These are phyloP conservation scores for Aristolochia fimbriata DNA, from an alignment of 164 flowering plant species.

Conservation along the genomic window DNA sequence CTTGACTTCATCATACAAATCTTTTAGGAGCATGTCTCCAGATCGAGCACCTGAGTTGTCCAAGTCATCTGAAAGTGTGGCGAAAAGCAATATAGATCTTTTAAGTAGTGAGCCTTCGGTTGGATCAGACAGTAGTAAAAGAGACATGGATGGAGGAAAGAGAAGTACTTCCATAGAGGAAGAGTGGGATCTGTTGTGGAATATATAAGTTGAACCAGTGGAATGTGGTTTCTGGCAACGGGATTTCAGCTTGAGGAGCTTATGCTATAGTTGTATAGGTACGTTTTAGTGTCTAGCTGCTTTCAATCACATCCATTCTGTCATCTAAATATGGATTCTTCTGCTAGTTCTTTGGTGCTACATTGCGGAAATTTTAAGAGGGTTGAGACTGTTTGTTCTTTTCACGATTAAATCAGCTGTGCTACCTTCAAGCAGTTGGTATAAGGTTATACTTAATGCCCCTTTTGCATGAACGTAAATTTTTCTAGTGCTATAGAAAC, in stretches of 20 bases:
- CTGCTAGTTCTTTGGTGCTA: too few relatives aligned
- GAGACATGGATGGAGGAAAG: constrained; percentile 5
- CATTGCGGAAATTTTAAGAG: too few relatives aligned
- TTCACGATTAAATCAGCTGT: too few relatives aligned
- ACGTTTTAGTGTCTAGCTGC: too few relatives aligned
- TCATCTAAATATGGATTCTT: too few relatives aligned
- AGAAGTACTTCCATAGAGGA: constrained; percentile 26
- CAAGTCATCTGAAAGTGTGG: constrained; percentile 12
- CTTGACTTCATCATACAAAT: constrained; percentile 53
- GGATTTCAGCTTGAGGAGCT: background rate
- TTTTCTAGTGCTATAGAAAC: too few relatives aligned
- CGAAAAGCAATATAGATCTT: constrained; percentile 14
- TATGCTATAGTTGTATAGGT: too few relatives aligned
- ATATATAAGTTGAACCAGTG: background rate
- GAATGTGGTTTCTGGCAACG: background rate
- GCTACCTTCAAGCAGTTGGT: too few relatives aligned
- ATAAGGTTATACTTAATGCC: too few relatives aligned
- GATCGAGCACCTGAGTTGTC: constrained; percentile 14
- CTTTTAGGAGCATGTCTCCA: constrained; percentile 24
- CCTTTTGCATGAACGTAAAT: too few relatives aligned
- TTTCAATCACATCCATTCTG: too few relatives aligned
- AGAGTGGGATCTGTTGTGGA: constrained; percentile 39
- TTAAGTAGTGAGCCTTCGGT: constrained; percentile 13
- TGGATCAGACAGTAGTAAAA: constrained; percentile 2
- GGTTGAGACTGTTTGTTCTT: too few relatives aligned